Conservation (phyloP, 192 early-diverging fungal species). For the Funneliformis mosseae region DNA sequence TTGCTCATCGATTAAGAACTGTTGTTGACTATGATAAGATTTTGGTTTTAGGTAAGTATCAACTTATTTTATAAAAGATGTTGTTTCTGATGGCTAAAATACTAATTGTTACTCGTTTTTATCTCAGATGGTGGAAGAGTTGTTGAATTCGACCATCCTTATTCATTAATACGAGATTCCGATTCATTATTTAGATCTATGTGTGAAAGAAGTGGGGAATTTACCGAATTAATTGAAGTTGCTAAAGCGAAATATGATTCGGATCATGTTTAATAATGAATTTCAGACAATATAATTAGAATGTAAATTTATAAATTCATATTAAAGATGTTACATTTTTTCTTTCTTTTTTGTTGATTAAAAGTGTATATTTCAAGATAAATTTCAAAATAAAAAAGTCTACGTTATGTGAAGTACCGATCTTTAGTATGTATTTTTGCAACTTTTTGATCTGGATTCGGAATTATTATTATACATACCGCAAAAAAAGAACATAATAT, state of each 20-base stretch:
- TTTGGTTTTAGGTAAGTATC: conserved; percentile 51
- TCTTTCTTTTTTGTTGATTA: too few species aligned
- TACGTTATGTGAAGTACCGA: too few species aligned
- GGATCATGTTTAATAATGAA: background rate
- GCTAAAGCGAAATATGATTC: conserved; percentile 49
- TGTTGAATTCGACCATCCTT: conserved; percentile 82
- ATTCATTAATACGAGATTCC: conserved; percentile 60
- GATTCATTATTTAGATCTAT: conserved; percentile 72
- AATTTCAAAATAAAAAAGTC: too few species aligned
- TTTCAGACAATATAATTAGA: too few species aligned
- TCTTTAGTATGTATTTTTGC: too few species aligned
- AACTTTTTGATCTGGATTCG: too few species aligned
- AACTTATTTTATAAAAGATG: background rate
- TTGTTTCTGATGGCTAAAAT: background rate
- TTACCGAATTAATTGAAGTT: conserved; percentile 66
- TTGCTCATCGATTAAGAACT: conserved; percentile 86
- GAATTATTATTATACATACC: too few species aligned
- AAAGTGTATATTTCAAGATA: too few species aligned
- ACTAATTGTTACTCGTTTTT: background rate
- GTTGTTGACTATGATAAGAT: conserved; percentile 74
- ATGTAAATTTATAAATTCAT: too few species aligned
- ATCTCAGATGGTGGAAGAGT: conserved; percentile 71
- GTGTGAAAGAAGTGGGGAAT: conserved; percentile 83
- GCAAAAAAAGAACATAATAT: too few species aligned
- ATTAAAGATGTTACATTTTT: too few species aligned